These are phyloP conservation scores for Cytospora paraplurivora DNA, from an alignment of 2,329 filamentous ascomycete species.

Conservation along the genomic window DNA sequence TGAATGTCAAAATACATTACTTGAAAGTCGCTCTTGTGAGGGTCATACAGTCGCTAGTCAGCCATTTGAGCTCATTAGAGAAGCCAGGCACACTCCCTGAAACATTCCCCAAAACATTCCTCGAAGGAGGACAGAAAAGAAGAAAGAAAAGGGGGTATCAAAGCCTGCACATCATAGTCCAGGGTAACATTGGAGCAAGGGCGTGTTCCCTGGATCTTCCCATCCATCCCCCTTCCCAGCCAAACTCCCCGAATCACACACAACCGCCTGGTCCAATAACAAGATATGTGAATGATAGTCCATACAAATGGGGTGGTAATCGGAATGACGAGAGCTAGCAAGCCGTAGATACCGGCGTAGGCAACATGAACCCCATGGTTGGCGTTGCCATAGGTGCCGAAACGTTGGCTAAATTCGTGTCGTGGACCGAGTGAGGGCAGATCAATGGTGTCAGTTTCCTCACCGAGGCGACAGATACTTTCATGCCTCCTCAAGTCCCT, in stretches of 20 bases:
- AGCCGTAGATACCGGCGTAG: background rate
- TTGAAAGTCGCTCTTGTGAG: constrained; percentile 14
- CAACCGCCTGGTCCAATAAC: background rate
- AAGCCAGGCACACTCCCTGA: background rate
- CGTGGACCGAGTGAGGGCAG: background rate
- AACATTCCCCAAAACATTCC: constrained; percentile 6
- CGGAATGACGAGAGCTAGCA: background rate
- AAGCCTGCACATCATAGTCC: constrained; percentile 20
- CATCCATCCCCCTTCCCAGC: background rate
- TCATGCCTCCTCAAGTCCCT: constrained; percentile 57
- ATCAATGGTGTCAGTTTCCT: background rate
- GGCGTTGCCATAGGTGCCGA: background rate
- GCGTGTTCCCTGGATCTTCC: background rate
- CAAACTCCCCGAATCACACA: background rate
- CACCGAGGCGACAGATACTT: background rate
- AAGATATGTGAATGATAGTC: background rate
- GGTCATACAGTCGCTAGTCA: constrained; percentile 11
- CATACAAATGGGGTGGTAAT: background rate
- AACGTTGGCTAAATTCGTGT: background rate
- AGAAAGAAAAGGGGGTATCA: constrained; percentile 26
- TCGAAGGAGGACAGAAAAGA: constrained; percentile 5
- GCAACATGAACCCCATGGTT: background rate
- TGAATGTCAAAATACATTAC: constrained; percentile 24
- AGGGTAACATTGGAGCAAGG: constrained; percentile 5
- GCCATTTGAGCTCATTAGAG: background rate